Evolutionary conservation across 441 rosid genomes (phyloP).

Genomic region (Populus hybrid): DNA sequence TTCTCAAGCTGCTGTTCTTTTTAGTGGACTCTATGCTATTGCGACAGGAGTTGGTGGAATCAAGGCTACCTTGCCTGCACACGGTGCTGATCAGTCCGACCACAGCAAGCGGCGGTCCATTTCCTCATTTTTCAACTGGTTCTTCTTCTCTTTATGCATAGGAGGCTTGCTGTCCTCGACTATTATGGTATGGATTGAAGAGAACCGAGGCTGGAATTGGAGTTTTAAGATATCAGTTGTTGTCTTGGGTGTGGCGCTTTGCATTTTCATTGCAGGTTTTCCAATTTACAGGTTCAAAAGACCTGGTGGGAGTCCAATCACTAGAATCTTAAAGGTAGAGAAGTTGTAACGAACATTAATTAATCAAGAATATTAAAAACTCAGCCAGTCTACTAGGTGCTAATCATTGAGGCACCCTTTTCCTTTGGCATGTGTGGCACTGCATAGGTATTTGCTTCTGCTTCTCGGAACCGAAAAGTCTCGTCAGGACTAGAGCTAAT

Average conservation of each 20-base stretch:
- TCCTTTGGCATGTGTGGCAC: not conserved
- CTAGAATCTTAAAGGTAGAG: constrained; percentile 39
- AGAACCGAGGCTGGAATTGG: constrained; percentile 49
- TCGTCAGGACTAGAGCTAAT: not conserved
- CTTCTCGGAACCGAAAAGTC: constrained; percentile 36
- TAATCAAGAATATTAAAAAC: not conserved
- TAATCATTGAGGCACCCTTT: not conserved
- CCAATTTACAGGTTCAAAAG: constrained; percentile 41
- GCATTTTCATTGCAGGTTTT: constrained; percentile 39
- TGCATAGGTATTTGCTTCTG: constrained; percentile 34
- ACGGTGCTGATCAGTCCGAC: constrained; percentile 59
- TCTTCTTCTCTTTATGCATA: constrained; percentile 43
- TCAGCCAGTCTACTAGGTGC: not conserved
- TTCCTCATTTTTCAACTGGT: constrained; percentile 61
- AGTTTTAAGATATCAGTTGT: constrained; percentile 34
- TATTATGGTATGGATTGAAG: constrained; percentile 57
- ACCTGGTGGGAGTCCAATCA: constrained; percentile 48
- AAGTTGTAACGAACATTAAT: not conserved
- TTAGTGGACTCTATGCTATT: constrained; percentile 41
- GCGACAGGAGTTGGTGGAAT: constrained; percentile 58
- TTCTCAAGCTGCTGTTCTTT: constrained; percentile 40
- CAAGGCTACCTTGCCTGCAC: constrained; percentile 55
- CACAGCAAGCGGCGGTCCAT: constrained; percentile 31
- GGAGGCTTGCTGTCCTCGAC: constrained; percentile 49
- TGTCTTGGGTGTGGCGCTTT: constrained; percentile 29